Evolutionary conservation across 768 basidiomycete genomes (phyloP), one percentile per base, ranked within the genome.

Genomic region (Favolaschia claudopus): DNA sequence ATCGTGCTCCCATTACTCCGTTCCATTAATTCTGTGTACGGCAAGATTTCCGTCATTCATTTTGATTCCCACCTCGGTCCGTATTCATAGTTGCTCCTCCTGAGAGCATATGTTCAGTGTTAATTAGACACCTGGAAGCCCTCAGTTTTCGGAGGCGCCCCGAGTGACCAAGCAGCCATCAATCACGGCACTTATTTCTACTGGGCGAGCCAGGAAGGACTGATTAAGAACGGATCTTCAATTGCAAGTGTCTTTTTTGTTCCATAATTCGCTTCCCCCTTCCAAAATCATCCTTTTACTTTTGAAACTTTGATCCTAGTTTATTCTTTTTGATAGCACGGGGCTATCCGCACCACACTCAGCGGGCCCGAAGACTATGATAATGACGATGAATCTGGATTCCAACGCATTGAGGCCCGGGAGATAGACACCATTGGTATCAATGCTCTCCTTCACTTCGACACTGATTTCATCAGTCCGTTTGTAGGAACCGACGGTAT

Each of bases 121-220:
- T 49, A 17, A 55, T 34, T 58, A 79, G 89, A 91, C 67, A 91
- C 89, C 12, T 91, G 89, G 89, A 89, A 88, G 67, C 88, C 89
- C 5, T 77, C 83, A 29, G 86, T 89, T 10, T 91, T 91, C 67
- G 90, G 90, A 22, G 89, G 88, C 10, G 86, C 89, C 4, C 89
- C 88, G 4, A 88, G 88, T 25, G 79, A 81, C 1, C 87, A 88
- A 55, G 89, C 89, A 0, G 86, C 87, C 20, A 87, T 95, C 62
- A 94, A 91, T 59, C 93, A 95, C 58, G 93, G 93, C 13, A 93
- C 91, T 3, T 95, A 94, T 77, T 95, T 95, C 74, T 95, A 92
- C 75, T 91, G 91, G 83, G 94, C 94, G 0, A 87, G 86, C 58
- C 84, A 89, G 65, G 91, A 93, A 67, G 93, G 93, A 3, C 77